Percentiles rank a stretch among this genome's conserved stretches.
Conservation (phyloP, 2,329 filamentous ascomycete genomes). For the Colletotrichum spinosum region DNA sequence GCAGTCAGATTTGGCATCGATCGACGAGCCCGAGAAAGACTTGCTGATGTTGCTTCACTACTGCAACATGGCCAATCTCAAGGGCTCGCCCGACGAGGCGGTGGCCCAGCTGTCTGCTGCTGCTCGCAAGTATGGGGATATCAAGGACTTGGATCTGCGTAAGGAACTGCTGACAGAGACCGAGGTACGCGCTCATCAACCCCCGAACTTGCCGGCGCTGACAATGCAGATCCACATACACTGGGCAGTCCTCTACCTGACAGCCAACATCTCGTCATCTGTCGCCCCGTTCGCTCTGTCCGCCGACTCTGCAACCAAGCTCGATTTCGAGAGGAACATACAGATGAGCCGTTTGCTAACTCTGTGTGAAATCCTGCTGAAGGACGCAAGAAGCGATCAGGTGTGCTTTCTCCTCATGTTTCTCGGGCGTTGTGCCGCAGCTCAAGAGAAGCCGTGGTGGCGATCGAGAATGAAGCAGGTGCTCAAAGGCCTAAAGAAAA, state of each 20-base stretch:
- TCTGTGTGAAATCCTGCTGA: conserved; percentile 35
- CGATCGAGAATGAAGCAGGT: conserved; percentile 24
- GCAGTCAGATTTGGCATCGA: conserved; percentile 21
- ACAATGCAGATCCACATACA: conserved; percentile 19
- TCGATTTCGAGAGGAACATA: conserved; percentile 24
- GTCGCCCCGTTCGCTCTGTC: neutral
- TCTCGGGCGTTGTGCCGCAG: conserved; percentile 20
- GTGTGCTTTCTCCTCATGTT: conserved; percentile 35
- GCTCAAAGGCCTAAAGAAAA: conserved; percentile 31
- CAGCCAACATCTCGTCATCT: conserved; percentile 14
- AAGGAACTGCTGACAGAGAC: conserved; percentile 37
- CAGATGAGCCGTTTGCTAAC: conserved; percentile 36
- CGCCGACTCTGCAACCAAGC: neutral
- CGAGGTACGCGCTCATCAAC: conserved; percentile 14
- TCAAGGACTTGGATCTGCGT: conserved; percentile 35
- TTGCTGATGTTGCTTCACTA: conserved; percentile 37
- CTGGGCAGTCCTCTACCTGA: conserved; percentile 33
- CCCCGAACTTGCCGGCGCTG: neutral
- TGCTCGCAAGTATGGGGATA: conserved; percentile 27
- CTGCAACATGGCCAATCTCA: conserved; percentile 26
- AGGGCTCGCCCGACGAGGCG: conserved; percentile 25
- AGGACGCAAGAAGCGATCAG: conserved; percentile 34
- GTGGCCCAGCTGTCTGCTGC: conserved; percentile 27
- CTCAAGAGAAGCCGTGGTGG: conserved; percentile 28
- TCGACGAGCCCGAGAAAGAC: conserved; percentile 36